Conservation (phyloP, 2,329 filamentous ascomycete genomes). For the Huntiella bhutanensis region DNA sequence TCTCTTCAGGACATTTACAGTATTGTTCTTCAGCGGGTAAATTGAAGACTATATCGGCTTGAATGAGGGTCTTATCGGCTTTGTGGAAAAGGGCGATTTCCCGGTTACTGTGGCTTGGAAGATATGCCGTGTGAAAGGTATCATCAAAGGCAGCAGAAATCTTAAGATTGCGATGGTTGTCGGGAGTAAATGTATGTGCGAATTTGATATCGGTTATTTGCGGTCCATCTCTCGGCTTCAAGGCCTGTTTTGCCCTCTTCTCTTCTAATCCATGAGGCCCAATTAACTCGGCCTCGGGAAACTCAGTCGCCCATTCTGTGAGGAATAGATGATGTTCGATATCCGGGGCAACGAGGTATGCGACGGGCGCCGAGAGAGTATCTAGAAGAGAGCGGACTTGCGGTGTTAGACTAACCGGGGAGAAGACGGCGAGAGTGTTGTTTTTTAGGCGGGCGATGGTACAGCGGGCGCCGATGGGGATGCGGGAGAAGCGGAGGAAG, state of each 20-base stretch:
- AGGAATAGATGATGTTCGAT: constrained; percentile 92
- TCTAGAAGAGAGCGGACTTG: constrained; percentile 46
- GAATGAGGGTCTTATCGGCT: constrained; percentile 58
- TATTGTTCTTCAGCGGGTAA: constrained; percentile 78
- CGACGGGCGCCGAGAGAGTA: constrained; percentile 48
- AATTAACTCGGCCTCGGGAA: constrained; percentile 60
- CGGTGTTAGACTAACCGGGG: constrained; percentile 68
- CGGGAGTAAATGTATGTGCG: constrained; percentile 45
- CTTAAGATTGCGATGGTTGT: constrained; percentile 29
- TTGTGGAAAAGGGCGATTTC: constrained; percentile 79
- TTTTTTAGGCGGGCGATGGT: constrained; percentile 68
- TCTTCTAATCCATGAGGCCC: constrained; percentile 68
- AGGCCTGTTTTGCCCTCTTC: constrained; percentile 47
- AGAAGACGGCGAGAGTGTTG: constrained; percentile 73
- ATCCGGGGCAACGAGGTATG: constrained; percentile 75
- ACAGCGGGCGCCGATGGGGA: constrained; percentile 72
- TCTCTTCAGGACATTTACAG: constrained; percentile 25
- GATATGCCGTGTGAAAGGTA: constrained; percentile 75
- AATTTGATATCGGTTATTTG: constrained; percentile 36
- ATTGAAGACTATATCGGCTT: constrained; percentile 88
- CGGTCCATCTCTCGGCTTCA: constrained; percentile 15
- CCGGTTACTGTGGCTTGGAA: constrained; percentile 61
- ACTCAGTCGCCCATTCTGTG: constrained; percentile 64
- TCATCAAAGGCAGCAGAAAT: constrained; percentile 63
- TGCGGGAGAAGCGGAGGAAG: constrained; percentile 59